Conservation (phyloP, 495 filamentous ascomycete genomes). For the Talaromyces trachyspermus region DNA sequence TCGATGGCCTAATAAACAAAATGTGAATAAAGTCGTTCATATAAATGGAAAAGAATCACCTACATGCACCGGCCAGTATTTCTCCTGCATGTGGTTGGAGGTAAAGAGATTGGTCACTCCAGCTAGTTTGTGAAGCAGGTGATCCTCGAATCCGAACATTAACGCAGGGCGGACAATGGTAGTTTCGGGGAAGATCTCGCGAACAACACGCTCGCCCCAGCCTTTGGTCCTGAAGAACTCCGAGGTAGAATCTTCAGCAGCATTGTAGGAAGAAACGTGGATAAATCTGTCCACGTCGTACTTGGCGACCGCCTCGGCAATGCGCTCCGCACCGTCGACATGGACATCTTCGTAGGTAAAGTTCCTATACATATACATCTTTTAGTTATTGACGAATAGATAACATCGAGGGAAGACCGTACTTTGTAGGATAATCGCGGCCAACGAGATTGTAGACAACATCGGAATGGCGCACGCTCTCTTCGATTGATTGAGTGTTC, state of each 20-base stretch:
- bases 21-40: slow-evolving; percentile 13
- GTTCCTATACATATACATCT: slow-evolving; percentile 53
- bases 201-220: slow-evolving; percentile 72
- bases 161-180: slow-evolving; percentile 95
- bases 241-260: slow-evolving; percentile 68
- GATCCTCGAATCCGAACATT: slow-evolving; percentile 91
- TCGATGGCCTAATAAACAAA: slow-evolving; percentile 61
- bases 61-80: slow-evolving; percentile 88
- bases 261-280: slow-evolving; percentile 94
- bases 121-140: slow-evolving; percentile 80
- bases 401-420: slow-evolving; percentile 20
- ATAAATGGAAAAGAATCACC: slow-evolving; percentile 20
- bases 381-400: not conserved
- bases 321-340: slow-evolving; percentile 88
- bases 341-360: slow-evolving; percentile 90
- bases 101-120: slow-evolving; percentile 72
- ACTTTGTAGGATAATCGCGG: slow-evolving; percentile 94
- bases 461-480: slow-evolving; percentile 92
- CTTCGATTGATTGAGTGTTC: slow-evolving; percentile 94
- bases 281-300: slow-evolving; percentile 98
- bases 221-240: slow-evolving; percentile 89
- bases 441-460: slow-evolving; percentile 95
- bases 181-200: slow-evolving; percentile 92
- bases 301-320: slow-evolving; percentile 92
- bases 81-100: slow-evolving; percentile 86